phyloP scores from a whole-genome alignment of 116 monocot species.

The Trichopus zeylanicus region DNA sequence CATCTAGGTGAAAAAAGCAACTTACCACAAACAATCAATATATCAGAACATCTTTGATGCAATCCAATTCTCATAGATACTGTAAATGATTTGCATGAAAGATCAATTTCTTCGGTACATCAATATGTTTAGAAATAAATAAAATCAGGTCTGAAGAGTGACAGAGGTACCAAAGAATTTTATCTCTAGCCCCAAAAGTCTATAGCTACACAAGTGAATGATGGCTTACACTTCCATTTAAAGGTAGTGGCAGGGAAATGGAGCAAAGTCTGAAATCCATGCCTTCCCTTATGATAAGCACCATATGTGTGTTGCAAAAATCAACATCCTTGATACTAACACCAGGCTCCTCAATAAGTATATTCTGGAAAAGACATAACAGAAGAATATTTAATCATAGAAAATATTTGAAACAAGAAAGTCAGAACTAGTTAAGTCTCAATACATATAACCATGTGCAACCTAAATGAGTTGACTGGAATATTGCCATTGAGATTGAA shows the following conservation, averaged over 20 bases:
- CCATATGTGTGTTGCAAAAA: conserved; percentile 88
- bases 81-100: too few relatives aligned
- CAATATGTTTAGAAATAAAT: background rate
- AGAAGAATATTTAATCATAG: background rate
- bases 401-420: background rate
- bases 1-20: too few relatives aligned
- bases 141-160: background rate
- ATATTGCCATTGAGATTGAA: too few relatives aligned
- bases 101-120: too few relatives aligned
- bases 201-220: background rate
- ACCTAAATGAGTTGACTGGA: background rate
- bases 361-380: conserved; percentile 25
- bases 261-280: conserved; percentile 68
- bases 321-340: conserved; percentile 70
- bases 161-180: background rate
- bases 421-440: background rate
- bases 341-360: conserved; percentile 56
- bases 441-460: too few relatives aligned
- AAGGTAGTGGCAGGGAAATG: conserved; percentile 42
- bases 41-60: too few relatives aligned
- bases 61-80: too few relatives aligned
- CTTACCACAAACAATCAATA: too few relatives aligned
- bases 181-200: background rate
- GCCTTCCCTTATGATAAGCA: conserved; percentile 59
- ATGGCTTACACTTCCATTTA: conserved; percentile 33